Conservation (phyloP, 2,329 filamentous ascomycete species). For the Pyrenophora teres region DNA sequence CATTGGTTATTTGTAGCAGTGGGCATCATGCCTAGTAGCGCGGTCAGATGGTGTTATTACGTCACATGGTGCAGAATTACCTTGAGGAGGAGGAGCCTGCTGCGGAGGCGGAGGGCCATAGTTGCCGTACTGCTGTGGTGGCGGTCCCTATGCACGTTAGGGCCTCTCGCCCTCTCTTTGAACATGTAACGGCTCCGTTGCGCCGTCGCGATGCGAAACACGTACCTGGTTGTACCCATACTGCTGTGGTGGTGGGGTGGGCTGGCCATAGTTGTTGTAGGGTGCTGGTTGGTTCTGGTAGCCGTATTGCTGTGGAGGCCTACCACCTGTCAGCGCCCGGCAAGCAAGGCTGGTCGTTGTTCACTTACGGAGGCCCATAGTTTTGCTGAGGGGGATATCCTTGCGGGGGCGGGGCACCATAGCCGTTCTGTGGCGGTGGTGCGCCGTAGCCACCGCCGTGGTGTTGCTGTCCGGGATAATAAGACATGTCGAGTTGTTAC, state of each 20-base stretch:
- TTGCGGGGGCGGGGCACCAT: constrained; percentile 38
- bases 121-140: constrained; percentile 22
- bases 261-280: constrained; percentile 46
- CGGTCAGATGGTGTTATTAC: constrained; percentile 30
- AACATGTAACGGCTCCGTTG: not conserved
- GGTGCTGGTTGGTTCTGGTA: constrained; percentile 46
- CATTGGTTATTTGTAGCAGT: constrained; percentile 47
- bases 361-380: constrained; percentile 40
- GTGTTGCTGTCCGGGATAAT: constrained; percentile 50
- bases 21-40: constrained; percentile 58
- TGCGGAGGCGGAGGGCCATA: constrained; percentile 28
- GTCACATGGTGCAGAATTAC: constrained; percentile 14
- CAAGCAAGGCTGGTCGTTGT: not conserved
- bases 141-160: constrained; percentile 6
- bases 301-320: constrained; percentile 45
- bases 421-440: constrained; percentile 48
- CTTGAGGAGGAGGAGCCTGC: constrained; percentile 22
- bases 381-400: constrained; percentile 35
- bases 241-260: constrained; percentile 50
- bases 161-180: not conserved
- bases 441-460: constrained; percentile 49
- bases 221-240: constrained; percentile 51
- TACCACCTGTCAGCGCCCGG: constrained; percentile 21
- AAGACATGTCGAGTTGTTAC: constrained; percentile 43
- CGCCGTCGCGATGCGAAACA: constrained; percentile 10